These are phyloP conservation scores for Vickermania spadyakhi DNA, from an alignment of 208 protist species.

Conservation along the genomic window DNA sequence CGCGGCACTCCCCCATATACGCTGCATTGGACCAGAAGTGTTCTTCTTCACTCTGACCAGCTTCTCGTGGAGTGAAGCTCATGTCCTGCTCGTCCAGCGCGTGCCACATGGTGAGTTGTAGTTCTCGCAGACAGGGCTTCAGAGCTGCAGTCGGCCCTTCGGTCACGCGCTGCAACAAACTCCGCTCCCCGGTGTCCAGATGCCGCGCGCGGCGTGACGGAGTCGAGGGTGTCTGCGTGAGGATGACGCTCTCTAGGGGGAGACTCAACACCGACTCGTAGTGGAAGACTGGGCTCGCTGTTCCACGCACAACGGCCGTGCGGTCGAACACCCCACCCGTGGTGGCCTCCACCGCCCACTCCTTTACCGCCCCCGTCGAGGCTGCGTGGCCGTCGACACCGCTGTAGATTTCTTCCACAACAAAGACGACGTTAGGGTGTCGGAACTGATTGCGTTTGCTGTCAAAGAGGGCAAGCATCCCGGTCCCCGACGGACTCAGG, in stretches of 20 bases:
- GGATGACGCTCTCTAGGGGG: slow-evolving; percentile 21
- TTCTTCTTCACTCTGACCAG: slow-evolving; percentile 19
- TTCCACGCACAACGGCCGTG: slow-evolving; percentile 29
- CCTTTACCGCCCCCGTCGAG: slow-evolving; percentile 21
- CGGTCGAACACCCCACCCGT: slow-evolving; percentile 61
- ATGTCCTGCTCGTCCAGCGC: neutral
- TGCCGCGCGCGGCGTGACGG: neutral
- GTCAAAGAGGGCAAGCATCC: neutral
- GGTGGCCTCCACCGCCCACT: slow-evolving; percentile 57
- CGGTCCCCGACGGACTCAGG: neutral
- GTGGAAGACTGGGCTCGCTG: slow-evolving; percentile 47
- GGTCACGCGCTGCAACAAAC: neutral
- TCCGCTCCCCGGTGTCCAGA: neutral
- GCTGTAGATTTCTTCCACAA: slow-evolving; percentile 67
- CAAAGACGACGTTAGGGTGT: slow-evolving; percentile 55
- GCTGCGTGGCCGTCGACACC: slow-evolving; percentile 13
- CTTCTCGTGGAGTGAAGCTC: neutral
- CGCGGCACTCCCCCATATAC: slow-evolving; percentile 49
- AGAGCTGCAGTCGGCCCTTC: neutral
- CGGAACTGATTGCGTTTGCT: slow-evolving; percentile 13
- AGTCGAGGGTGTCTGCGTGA: slow-evolving; percentile 15
- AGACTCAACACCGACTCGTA: slow-evolving; percentile 63
- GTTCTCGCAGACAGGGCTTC: slow-evolving; percentile 25
- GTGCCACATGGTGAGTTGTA: slow-evolving; percentile 60
- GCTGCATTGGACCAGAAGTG: slow-evolving; percentile 56